A percentile compares a stretch with the other conserved stretches of the same genome.
Conservation (phyloP, 345 rosid genomes). For the Zanthoxylum bungeanum region DNA sequence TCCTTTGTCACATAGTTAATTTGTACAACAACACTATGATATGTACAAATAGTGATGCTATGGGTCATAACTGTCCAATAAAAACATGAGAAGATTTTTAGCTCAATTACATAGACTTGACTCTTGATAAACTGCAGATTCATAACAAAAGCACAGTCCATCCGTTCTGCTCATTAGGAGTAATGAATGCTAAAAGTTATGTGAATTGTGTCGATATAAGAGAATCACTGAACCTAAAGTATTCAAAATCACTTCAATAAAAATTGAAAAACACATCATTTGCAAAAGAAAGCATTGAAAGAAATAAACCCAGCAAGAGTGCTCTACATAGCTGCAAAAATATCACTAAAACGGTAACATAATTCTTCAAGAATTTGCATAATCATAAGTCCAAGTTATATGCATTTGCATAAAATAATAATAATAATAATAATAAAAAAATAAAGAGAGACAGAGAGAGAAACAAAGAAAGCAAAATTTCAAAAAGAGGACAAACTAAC, state of each 20-base stretch:
- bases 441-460: too few species aligned
- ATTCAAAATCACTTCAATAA: background rate
- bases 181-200: background rate
- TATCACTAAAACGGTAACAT: background rate
- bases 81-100: too few species aligned
- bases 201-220: background rate
- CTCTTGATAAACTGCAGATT: too few species aligned
- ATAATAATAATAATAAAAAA: too few species aligned
- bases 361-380: constrained; percentile 1
- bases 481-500: background rate
- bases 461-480: too few species aligned
- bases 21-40: too few species aligned
- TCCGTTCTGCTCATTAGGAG: background rate
- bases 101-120: too few species aligned
- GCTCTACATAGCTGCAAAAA: background rate
- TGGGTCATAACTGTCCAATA: too few species aligned
- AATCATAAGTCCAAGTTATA: background rate
- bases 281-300: background rate
- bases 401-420: background rate
- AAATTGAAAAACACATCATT: background rate
- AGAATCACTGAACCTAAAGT: background rate
- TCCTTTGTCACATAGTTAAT: too few species aligned
- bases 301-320: background rate
- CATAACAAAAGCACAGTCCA: background rate
- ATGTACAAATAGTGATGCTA: too few species aligned